A percentile compares a stretch with the other conserved stretches of the same genome.
Evolutionary conservation across 2,329 filamentous ascomycete genomes (phyloP).

Genomic region (Neofusicoccum sp.): DNA sequence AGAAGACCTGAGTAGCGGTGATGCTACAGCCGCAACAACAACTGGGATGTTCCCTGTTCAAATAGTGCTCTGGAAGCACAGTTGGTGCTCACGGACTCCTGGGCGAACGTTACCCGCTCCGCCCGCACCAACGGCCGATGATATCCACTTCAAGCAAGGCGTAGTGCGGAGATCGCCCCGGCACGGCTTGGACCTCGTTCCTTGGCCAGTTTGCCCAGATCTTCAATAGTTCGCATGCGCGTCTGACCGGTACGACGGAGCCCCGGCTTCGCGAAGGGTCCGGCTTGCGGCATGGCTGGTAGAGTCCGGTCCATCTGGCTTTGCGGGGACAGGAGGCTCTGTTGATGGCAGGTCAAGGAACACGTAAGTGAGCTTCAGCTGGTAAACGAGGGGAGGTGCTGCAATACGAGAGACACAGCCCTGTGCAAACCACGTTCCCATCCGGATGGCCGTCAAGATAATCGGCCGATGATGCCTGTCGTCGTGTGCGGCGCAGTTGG

Average conservation of each 20-base stretch:
- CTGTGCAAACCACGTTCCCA: not conserved
- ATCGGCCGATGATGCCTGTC: not conserved
- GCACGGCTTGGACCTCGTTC: not conserved
- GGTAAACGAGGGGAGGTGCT: too few relatives aligned
- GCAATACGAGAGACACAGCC: too few relatives aligned
- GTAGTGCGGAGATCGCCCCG: not conserved
- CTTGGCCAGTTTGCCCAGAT: not conserved
- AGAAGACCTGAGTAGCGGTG: not conserved
- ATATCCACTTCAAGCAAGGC: not conserved
- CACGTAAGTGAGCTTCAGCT: not conserved
- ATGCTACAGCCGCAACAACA: not conserved
- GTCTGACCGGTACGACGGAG: not conserved
- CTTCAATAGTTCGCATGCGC: not conserved
- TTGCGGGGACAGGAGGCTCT: not conserved
- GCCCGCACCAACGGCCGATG: not conserved
- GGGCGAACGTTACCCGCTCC: not conserved
- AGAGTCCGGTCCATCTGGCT: not conserved
- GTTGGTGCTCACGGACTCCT: not conserved
- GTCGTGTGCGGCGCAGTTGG: not conserved
- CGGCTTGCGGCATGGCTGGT: not conserved
- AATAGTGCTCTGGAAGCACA: not conserved
- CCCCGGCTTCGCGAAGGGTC: not conserved
- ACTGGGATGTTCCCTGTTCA: not conserved
- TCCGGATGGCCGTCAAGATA: not conserved
- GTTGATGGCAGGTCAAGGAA: not conserved